Conservation (phyloP, 768 basidiomycete genomes). For the Russula dissimulans region DNA sequence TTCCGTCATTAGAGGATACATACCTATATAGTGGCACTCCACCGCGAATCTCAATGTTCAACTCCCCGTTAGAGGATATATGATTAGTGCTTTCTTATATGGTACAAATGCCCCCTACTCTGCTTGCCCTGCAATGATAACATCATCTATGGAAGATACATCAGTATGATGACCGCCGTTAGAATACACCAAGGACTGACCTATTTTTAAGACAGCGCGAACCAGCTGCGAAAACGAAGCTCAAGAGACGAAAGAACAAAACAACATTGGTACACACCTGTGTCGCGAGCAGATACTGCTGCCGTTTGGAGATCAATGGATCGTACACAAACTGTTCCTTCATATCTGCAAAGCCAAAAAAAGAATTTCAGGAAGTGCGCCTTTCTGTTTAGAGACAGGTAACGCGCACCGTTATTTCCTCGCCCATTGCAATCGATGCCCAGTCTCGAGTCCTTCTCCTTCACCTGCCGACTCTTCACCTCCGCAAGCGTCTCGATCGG, state of each 20-base stretch:
- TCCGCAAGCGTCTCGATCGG: slow-evolving; percentile 97
- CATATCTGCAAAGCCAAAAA: slow-evolving; percentile 59
- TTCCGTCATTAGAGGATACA: neutral
- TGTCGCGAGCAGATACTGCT: slow-evolving; percentile 95
- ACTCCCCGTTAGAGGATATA: slow-evolving; percentile 5
- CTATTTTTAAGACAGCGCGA: slow-evolving; percentile 81
- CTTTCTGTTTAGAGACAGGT: neutral
- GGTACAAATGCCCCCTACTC: slow-evolving; percentile 35
- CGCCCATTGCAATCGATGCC: slow-evolving; percentile 89
- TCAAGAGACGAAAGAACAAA: neutral
- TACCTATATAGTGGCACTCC: neutral
- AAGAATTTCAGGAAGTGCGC: neutral
- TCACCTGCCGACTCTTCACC: slow-evolving; percentile 87
- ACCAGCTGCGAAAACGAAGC: slow-evolving; percentile 44
- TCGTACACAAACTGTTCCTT: slow-evolving; percentile 95
- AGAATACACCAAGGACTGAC: slow-evolving; percentile 32
- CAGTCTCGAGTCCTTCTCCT: slow-evolving; percentile 72
- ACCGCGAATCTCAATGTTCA: neutral
- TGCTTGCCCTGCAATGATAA: slow-evolving; percentile 61
- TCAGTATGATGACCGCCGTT: neutral
- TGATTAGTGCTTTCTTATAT: slow-evolving; percentile 9
- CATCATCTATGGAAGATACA: slow-evolving; percentile 47
- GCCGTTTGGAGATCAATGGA: slow-evolving; percentile 92
- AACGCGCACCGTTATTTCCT: slow-evolving; percentile 72
- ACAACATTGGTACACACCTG: slow-evolving; percentile 45